Conservation (phyloP, 192 early-diverging fungal genomes). For the Linnemannia hyalina region DNA sequence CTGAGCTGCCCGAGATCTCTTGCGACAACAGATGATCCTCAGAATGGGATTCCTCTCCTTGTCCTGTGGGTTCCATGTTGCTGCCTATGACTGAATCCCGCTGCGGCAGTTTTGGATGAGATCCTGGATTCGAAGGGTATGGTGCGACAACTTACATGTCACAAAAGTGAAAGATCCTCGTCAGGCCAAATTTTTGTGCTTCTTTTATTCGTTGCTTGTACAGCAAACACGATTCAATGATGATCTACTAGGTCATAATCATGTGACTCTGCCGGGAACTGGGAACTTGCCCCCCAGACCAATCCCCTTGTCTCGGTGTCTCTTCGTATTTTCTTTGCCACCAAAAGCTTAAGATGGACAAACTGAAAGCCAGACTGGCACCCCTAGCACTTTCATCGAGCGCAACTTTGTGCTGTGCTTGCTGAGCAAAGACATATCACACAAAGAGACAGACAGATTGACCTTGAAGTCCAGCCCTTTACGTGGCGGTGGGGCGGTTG, state of each 20-base stretch:
- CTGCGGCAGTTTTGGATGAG: background rate
- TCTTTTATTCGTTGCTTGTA: background rate
- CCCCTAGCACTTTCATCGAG: no score
- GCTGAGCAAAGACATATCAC: no score
- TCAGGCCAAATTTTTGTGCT: background rate
- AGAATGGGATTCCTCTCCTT: background rate
- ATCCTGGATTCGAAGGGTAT: background rate
- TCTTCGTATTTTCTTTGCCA: no score
- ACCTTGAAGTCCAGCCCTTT: background rate
- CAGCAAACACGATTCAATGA: background rate
- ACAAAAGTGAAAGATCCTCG: conserved; percentile 22
- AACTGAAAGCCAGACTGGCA: no score
- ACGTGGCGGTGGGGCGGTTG: background rate
- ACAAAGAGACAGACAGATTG: no score
- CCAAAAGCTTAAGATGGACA: no score
- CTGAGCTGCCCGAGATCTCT: background rate
- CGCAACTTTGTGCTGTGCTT: no score
- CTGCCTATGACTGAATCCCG: no score
- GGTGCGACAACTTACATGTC: conserved; percentile 22
- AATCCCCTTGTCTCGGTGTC: no score
- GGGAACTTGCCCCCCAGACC: no score
- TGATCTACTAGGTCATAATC: background rate
- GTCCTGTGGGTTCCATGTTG: background rate
- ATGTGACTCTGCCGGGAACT: background rate
- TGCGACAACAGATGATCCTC: background rate